phyloP scores from a whole-genome alignment of 2,329 filamentous ascomycete species.

The Monosporascus ibericus region DNA sequence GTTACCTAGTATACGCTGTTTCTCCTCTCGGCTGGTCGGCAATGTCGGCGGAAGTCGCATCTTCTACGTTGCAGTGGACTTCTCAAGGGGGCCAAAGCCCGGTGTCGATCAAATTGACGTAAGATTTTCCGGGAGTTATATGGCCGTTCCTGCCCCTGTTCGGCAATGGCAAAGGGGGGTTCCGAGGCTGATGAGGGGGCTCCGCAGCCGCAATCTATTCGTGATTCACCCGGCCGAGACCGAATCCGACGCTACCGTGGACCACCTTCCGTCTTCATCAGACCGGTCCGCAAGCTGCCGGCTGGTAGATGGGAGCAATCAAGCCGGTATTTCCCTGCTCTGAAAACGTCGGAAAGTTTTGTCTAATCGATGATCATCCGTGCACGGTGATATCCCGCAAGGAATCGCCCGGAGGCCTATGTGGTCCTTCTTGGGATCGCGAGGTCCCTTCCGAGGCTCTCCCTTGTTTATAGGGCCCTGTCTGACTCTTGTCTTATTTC shows the following conservation, averaged over 20 bases:
- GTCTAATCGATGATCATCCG: neutral
- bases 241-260: neutral
- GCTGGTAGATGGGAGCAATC: neutral
- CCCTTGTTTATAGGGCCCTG: neutral
- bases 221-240: neutral
- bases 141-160: neutral
- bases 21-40: neutral
- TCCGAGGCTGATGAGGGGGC: neutral
- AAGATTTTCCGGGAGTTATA: neutral
- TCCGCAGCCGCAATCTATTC: neutral
- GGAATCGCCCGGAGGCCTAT: neutral
- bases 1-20: too few species aligned
- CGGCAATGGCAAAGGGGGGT: neutral
- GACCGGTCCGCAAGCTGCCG: neutral
- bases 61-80: neutral
- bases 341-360: neutral
- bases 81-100: neutral
- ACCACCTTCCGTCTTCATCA: neutral
- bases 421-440: too few species aligned
- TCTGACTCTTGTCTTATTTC: neutral
- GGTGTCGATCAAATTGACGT: neutral
- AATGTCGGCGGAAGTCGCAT: neutral
- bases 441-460: too few species aligned
- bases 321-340: neutral
- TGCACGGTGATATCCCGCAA: neutral